phyloP scores from a whole-genome alignment of 306 rosid genomes.

The Cucumis melo region DNA sequence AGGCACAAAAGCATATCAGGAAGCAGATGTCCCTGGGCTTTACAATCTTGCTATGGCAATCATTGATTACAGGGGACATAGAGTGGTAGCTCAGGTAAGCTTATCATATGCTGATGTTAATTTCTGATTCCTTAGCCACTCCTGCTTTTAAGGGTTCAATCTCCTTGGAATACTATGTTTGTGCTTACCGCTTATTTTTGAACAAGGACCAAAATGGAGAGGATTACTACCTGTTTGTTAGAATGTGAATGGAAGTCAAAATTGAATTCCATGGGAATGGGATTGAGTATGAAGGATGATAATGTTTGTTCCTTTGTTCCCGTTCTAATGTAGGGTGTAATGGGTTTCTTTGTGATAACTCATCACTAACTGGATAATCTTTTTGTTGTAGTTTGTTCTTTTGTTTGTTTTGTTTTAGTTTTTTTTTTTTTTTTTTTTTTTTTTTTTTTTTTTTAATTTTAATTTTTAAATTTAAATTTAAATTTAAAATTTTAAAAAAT shows the following conservation, averaged over 20 bases:
- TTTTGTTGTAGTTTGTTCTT: too few relatives aligned
- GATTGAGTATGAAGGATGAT: not conserved
- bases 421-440: too few relatives aligned
- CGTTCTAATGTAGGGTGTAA: not conserved
- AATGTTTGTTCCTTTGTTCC: not conserved
- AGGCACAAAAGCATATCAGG: conserved; percentile 98
- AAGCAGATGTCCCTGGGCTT: conserved; percentile 92
- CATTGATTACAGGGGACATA: conserved; percentile 93
- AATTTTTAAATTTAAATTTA: too few relatives aligned
- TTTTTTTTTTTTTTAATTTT: too few relatives aligned
- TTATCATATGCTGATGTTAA: not conserved
- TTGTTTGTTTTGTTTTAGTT: too few relatives aligned
- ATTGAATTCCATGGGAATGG: not conserved
- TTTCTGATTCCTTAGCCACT: not conserved
- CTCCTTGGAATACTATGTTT: not conserved
- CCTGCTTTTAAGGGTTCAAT: not conserved
- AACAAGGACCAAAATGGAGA: not conserved
- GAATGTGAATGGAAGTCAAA: not conserved
- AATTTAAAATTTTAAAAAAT: too few relatives aligned
- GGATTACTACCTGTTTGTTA: not conserved
- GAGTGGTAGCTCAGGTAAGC: conserved; percentile 95
- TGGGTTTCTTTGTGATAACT: not conserved
- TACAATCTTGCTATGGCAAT: conserved; percentile 95
- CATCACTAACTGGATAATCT: too few relatives aligned
- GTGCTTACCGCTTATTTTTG: not conserved